Base-by-base conservation (phyloP, 2,329 filamentous ascomycete genomes). In the Sporothrix brasiliensis region DNA sequence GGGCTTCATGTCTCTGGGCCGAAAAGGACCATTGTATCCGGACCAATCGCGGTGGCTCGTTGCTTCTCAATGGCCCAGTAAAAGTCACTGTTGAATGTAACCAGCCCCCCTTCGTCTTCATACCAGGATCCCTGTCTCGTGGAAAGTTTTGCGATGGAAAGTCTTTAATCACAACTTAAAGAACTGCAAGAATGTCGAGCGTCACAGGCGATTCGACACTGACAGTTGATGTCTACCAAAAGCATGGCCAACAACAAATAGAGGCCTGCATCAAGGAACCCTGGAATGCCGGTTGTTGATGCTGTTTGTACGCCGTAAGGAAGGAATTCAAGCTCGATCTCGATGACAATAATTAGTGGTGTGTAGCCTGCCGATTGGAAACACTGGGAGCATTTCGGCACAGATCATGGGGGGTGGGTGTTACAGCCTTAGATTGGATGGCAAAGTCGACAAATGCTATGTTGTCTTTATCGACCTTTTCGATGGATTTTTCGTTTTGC, bases 311-410 rank as follows among this genome's bases (percentile, higher is more conserved):
- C 16, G 19, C 14, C n/a, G 3, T 50, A 27, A 7, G 41, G 44
- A 16, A 30, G 21, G 44, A 3, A 4, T 19, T 24, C 34, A 34
- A 34, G 14, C 24, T 65, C 27, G 27, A 65, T 65, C 61, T 65
- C 44, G 61, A 65, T 65, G 24, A 21, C 61, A 3, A 39, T 16
- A 44, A 65, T 65, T 63, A 24, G 58, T 63, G 39, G 44, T 65
- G 44, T 49, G 44, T 50, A 50, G 47, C 24, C 44, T 14, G 16
- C 60, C 41, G 30, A 30, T 65, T 27, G 44, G 16, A 30, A 21
- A 65, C 41, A 47, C 13, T 50, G 24, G n/a, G 7, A 30, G 61
- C 61, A 44, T 34, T n/a, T 34, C 16, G 16, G 21, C 49, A 41
- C 24, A 24, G 60, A 63, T 63, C 14, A 47, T 34, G 19, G 14